Percentiles rank a stretch among this genome's conserved stretches.
Evolutionary conservation across 371 early-diverging fungal species (phyloP).

Genomic region (Lichtheimia ornata): DNA sequence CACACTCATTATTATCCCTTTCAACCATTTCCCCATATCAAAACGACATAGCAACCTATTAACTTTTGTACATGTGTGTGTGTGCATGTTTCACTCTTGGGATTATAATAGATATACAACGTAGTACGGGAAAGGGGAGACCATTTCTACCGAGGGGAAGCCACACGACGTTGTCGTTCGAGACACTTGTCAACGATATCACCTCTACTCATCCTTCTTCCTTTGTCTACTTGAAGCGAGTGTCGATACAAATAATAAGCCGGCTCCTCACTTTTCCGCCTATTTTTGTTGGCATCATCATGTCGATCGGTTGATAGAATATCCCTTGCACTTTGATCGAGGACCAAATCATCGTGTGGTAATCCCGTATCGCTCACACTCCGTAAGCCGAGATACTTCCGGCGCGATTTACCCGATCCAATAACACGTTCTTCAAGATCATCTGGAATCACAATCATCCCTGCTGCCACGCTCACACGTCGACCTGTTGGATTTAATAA

Average conservation of each 20-base stretch:
- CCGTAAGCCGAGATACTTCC: slow-evolving; percentile 43
- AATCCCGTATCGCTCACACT: slow-evolving; percentile 38
- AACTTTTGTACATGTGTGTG: too few relatives aligned
- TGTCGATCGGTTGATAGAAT: neutral
- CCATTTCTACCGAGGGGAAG: slow-evolving; percentile 9
- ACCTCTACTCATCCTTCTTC: slow-evolving; percentile 10
- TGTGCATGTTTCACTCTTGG: too few relatives aligned
- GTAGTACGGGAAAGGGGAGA: too few relatives aligned
- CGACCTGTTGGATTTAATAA: slow-evolving; percentile 50
- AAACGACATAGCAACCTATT: too few relatives aligned
- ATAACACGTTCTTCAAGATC: slow-evolving; percentile 47
- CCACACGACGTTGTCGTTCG: slow-evolving; percentile 13
- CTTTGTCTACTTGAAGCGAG: slow-evolving; percentile 4
- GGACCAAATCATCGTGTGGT: neutral
- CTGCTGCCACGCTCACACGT: slow-evolving; percentile 60
- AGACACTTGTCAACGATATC: slow-evolving; percentile 18
- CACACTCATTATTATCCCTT: too few relatives aligned
- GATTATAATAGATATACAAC: too few relatives aligned
- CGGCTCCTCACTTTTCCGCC: slow-evolving; percentile 48
- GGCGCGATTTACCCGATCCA: slow-evolving; percentile 33
- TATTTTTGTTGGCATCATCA: slow-evolving; percentile 14
- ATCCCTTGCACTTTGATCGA: neutral
- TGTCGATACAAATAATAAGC: slow-evolving; percentile 20
- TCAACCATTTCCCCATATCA: too few relatives aligned
- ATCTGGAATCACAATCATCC: slow-evolving; percentile 55